Evolutionary conservation across 768 basidiomycete genomes (phyloP), one percentile per base, ranked within the genome.

Genomic region (Suillus subalutaceus): DNA sequence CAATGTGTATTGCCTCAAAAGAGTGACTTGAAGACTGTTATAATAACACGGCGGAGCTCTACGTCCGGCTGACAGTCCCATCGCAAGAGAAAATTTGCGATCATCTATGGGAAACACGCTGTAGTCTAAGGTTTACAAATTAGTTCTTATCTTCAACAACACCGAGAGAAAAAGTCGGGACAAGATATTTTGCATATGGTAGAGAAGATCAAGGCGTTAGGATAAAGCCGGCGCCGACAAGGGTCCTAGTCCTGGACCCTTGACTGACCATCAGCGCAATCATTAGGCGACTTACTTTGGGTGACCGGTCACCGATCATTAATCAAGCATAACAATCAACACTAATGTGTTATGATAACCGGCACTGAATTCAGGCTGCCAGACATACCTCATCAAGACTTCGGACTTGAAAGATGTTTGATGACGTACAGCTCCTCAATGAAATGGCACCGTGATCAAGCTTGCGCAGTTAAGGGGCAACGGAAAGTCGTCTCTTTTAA

Each of bases 91-190:
- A 30, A 43, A 20, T 6, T 30, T 16, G 41, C 35, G 26, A 32
- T 8, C 5, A 60, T 43, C 40, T 35, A n/a, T 56, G 55, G 20
- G 20, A 15, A 55, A 35, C 35, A 37, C 18, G 41, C 44, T 7
- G 20, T 32, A 56, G 12, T 56, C 32, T 56, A 56, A 35, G 35
- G 35, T 56, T 56, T 37, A 56, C 20, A n/a, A 7, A 56, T 56
- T n/a, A 56, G 55, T 35, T 56, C 55, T 56, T 56, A 56, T 56
- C 55, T 37, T 56, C 55, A 56, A 56, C 20, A 56, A n/a, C 32
- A 37, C 55, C 55, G 55, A 56, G 55, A 37, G 35, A 56, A 10
- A 30, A 30, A 20, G 40, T 16, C 10, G 40, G 26, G 10, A 32
- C 3, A 5, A 30, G 3, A 12, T 41, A 20, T 20, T 26, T 6